Evolutionary conservation across 192 early-diverging fungal genomes (phyloP).

Genomic region (Entomortierella beljakovae): DNA sequence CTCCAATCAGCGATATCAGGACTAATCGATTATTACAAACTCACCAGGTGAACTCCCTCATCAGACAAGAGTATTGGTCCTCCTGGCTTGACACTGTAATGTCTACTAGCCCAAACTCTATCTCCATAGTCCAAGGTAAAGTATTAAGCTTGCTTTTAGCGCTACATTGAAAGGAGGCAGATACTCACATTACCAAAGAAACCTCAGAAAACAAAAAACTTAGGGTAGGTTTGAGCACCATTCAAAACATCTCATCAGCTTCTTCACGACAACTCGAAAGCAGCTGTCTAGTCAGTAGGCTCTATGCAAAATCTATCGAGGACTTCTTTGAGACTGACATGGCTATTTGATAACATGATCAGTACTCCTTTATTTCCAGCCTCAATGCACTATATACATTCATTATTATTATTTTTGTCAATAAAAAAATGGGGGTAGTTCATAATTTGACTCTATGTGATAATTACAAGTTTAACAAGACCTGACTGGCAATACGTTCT

Average conservation of each 20-base stretch:
- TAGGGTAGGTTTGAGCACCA: neutral
- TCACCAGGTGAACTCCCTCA: neutral
- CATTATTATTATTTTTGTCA: too few relatives aligned
- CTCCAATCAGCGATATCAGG: too few relatives aligned
- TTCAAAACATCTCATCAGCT: conserved; percentile 15
- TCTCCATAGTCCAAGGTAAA: neutral
- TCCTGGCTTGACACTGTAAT: neutral
- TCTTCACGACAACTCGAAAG: conserved; percentile 1
- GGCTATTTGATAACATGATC: conserved; percentile 1
- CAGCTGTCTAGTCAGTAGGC: conserved; percentile 1
- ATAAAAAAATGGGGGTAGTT: neutral
- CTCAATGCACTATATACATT: too few relatives aligned
- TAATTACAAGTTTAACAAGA: conserved; percentile 11
- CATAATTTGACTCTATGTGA: neutral
- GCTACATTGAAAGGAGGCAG: neutral
- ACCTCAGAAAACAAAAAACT: neutral
- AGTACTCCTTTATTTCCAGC: too few relatives aligned
- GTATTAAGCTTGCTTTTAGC: neutral
- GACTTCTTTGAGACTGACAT: conserved; percentile 25
- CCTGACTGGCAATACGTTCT: conserved; percentile 17
- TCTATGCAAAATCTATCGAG: neutral
- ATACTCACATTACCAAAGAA: neutral
- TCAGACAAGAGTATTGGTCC: neutral
- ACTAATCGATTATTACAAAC: too few relatives aligned
- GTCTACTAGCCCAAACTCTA: neutral